Evolutionary conservation across 306 rosid species (phyloP).

Genomic region (Pachyrhizus erosus): DNA sequence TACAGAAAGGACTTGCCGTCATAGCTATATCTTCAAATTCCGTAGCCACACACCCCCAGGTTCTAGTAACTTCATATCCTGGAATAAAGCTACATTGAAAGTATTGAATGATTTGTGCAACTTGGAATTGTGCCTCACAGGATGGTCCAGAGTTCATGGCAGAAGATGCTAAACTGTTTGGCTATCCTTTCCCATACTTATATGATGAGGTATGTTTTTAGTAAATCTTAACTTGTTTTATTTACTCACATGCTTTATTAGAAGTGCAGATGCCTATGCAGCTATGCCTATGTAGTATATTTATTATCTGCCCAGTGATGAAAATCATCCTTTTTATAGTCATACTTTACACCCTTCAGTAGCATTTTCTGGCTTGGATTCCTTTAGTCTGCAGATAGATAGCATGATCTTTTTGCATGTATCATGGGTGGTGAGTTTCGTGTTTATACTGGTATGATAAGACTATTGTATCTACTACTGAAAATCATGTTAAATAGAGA

Average conservation of each 20-base stretch:
- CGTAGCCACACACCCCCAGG: constrained; percentile 87
- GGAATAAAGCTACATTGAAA: constrained; percentile 44
- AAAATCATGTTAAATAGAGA: constrained; percentile 2
- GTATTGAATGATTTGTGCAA: constrained; percentile 51
- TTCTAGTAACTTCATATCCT: constrained; percentile 52
- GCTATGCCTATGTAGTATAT: constrained; percentile 28
- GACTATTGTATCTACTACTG: not conserved
- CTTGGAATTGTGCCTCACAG: constrained; percentile 66
- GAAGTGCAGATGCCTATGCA: constrained; percentile 25
- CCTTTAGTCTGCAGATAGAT: constrained; percentile 12
- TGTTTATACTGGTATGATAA: constrained; percentile 11
- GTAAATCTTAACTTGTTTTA: constrained; percentile 22
- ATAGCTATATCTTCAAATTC: constrained; percentile 94
- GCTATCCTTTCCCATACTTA: constrained; percentile 89
- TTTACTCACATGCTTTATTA: constrained; percentile 1
- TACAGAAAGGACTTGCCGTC: constrained; percentile 85
- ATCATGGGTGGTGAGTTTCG: constrained; percentile 24
- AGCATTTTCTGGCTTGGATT: not conserved
- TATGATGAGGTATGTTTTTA: constrained; percentile 73
- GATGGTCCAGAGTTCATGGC: constrained; percentile 95
- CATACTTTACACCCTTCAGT: constrained; percentile 22
- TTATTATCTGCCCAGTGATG: not conserved
- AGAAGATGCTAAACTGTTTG: constrained; percentile 79
- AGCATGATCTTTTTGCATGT: constrained; percentile 17
- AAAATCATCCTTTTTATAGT: not conserved